Evolutionary conservation across 176 grass and related monocot species (phyloP).

Genomic region (Zoysia pacifica): DNA sequence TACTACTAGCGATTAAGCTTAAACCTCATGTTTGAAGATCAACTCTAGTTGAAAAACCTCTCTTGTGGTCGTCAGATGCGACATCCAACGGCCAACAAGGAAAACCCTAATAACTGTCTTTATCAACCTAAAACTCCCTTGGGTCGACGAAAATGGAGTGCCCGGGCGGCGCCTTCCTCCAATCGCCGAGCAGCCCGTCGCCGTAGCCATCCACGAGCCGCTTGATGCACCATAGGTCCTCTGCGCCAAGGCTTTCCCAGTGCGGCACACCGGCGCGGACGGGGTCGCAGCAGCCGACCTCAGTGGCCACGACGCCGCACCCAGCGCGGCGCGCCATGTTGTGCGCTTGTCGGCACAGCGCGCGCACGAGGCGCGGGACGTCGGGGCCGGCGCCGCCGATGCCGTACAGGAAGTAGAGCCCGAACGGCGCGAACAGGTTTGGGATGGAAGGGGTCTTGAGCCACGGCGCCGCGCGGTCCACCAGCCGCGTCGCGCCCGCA

Average conservation of each 20-base stretch:
- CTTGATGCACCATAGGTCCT: conserved; percentile 67
- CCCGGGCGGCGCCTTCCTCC: conserved; percentile 51
- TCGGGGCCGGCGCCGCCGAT: conserved; percentile 50
- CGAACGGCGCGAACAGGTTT: conserved; percentile 90
- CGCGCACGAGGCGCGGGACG: conserved; percentile 43
- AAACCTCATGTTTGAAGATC: background rate
- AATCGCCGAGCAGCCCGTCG: conserved; percentile 51
- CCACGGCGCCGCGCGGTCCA: conserved; percentile 79
- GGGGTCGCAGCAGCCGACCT: conserved; percentile 55
- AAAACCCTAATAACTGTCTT: background rate
- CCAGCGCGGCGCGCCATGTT: conserved; percentile 65
- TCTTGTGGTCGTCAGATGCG: conserved; percentile 4
- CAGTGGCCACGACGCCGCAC: conserved; percentile 73
- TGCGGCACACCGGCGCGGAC: conserved; percentile 63
- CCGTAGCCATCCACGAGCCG: conserved; percentile 53
- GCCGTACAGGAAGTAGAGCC: conserved; percentile 86
- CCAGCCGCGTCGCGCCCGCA: conserved; percentile 60
- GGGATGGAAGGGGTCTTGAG: conserved; percentile 83
- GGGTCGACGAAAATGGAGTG: conserved; percentile 67
- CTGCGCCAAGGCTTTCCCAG: conserved; percentile 61
- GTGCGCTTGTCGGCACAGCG: conserved; percentile 74
- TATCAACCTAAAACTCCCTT: conserved; percentile 45
- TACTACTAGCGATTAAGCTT: background rate
- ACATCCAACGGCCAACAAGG: background rate
- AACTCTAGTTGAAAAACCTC: background rate